Base-by-base conservation (phyloP, 2,329 filamentous ascomycete genomes). In the Emydomyces testavorans region DNA sequence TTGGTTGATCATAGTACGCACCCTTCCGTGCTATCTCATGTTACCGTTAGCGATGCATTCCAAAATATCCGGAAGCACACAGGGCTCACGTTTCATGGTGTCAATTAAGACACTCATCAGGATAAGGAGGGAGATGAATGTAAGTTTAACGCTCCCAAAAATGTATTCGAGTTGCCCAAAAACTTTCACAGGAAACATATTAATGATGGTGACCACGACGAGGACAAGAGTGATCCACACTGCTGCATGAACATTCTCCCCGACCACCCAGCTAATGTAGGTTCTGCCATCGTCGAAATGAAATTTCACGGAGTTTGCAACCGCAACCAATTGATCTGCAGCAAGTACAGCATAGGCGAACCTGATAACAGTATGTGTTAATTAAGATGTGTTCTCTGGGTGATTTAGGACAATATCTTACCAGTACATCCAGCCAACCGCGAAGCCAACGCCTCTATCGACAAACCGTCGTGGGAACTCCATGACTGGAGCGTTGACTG, bases 371-470 rank as follows among this genome's bases (percentile, higher is more conserved):
- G 41, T 15, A 38, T 20, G 28, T 13, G 21, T 24, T 16, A 16
- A 10, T 49, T 20, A 32, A 24, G 29, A 38, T 15, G 15, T 28
- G 16, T 11, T 32, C 20, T 34, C 26, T n/a, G 8, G 24, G 15
- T 4, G 42, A 65, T 61, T 65, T 65, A 46, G 67, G 61, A 31
- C 8, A n/a, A 32, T 23, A 16, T 3, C 57, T 46, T 53, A 67
- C 68, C 67, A 71, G 21, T 64, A 59, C 54, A 71, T 69, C 70
- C 69, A 72, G 1, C 67, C 69, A 13, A 64, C 64, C 1, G 68
- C 67, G 56, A 68, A 71, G 28, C 68, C 69, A 16, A 71, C 61
- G 23, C 65, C 65, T 56, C 68, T 62, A 53, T 69, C 65, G 26
- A 69, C 53, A 54, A 66, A 69, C 29, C 65, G 58, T 21, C 62